Percentiles rank a stretch among this genome's conserved stretches.
phyloP scores from a whole-genome alignment of 768 basidiomycete species.

The Russula compacta region DNA sequence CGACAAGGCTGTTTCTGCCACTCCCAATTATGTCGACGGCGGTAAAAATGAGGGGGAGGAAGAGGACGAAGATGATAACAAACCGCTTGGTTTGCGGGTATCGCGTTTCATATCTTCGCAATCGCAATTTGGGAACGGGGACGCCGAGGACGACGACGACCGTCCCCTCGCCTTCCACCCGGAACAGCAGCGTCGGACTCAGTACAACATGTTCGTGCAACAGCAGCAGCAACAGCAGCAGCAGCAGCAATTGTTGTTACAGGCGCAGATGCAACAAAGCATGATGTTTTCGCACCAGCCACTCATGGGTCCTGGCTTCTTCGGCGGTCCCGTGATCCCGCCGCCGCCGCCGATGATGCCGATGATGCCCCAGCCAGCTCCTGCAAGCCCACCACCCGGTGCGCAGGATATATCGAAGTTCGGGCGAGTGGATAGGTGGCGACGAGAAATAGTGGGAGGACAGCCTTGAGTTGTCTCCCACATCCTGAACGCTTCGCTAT shows the following conservation, averaged over 20 bases:
- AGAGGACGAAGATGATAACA: constrained; percentile 44
- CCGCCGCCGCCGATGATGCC: constrained; percentile 29
- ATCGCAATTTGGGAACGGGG: constrained; percentile 5
- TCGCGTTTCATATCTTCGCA: constrained; percentile 34
- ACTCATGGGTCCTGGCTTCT: constrained; percentile 66
- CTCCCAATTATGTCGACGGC: not conserved
- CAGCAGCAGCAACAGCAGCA: constrained; percentile 56
- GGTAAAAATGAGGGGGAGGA: constrained; percentile 6
- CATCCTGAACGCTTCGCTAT: not conserved
- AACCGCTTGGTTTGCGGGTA: constrained; percentile 61
- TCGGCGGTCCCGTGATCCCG: constrained; percentile 38
- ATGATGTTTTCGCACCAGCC: constrained; percentile 63
- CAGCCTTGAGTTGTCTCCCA: constrained; percentile 24
- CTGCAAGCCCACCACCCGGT: constrained; percentile 48
- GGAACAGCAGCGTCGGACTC: constrained; percentile 70
- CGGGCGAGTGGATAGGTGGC: constrained; percentile 71
- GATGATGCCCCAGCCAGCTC: constrained; percentile 34
- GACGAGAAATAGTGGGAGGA: constrained; percentile 71
- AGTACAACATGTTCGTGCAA: constrained; percentile 34
- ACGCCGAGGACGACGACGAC: constrained; percentile 40
- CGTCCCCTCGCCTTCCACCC: constrained; percentile 64
- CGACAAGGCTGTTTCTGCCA: constrained; percentile 24
- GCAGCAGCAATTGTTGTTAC: constrained; percentile 45
- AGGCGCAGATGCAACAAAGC: constrained; percentile 53
- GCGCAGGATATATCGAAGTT: constrained; percentile 57